Evolutionary conservation across 192 early-diverging fungal species (phyloP), one percentile per base, ranked within the genome.

Genomic region (Dispira parvispora): DNA sequence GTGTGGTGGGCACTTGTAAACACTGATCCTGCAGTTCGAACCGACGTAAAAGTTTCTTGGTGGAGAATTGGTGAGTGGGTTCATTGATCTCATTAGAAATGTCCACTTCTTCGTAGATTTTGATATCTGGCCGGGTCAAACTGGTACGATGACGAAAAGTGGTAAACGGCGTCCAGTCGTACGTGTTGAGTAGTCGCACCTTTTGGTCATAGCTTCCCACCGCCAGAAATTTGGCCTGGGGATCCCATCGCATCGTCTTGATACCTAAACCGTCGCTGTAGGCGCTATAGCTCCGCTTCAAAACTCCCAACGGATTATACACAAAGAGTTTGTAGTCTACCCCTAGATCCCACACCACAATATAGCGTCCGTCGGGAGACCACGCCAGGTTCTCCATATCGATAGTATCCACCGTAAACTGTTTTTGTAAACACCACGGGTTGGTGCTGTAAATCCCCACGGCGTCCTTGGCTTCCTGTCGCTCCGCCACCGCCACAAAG

Each of bases 161-260:
- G 16, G 79, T 62, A 18, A 84, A 64, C 8, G 83, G 77, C 26
- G 79, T 75, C 86, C 86, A 91, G 0, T 80, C 84, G 54, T 82
- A 76, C 46, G 85, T 70, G 63, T 85, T 85, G 13, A 94, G 56
- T 18, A 93, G 57, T 0, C 86, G 80, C 43, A 89, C 88, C 74
- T 87, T 85, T 69, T 88, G 79, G 67, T 94, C 92, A 67, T 84
- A 94, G 63, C 86, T 82, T n/a, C 87, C 88, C 43, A 94, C 58
- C 6, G 89, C 92, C 16, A 94, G 56, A 46, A 91, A 77, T 64
- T 92, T 85, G 38, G 75, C 73, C 0, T 76, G 76, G 16, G 86
- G 88, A 42, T 83, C 82, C 92, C 92, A 94, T 3, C 61, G 61
- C 1, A 82, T 73, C 25, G 69, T 66, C 70, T 89, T 91, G 54